A percentile compares a stretch with the other conserved stretches of the same genome.
phyloP scores from a whole-genome alignment of 2,329 filamentous ascomycete species.

The Pyrenophora seminiperda region DNA sequence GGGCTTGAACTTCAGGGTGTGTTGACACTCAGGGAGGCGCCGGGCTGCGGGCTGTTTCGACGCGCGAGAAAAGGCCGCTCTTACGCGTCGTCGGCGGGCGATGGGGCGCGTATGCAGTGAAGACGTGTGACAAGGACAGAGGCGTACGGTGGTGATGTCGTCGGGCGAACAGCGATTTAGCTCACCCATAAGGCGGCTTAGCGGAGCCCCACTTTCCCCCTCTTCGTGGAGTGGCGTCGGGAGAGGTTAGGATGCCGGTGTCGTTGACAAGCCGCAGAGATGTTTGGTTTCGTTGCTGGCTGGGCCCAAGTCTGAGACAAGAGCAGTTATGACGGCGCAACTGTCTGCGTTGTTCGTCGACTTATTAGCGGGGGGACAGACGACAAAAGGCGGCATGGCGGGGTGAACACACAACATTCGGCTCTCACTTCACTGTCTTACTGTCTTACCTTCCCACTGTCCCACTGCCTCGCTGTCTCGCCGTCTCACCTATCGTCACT shows the following conservation, averaged over 20 bases:
- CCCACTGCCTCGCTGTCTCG: too few relatives aligned
- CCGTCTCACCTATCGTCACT: too few relatives aligned
- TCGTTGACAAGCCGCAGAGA: constrained; percentile 2
- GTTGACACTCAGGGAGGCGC: constrained; percentile 36
- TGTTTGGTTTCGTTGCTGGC: constrained; percentile 5
- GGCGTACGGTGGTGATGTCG: constrained; percentile 29
- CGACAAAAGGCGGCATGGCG: constrained; percentile 15
- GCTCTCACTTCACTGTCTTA: constrained; percentile 1
- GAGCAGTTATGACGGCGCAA: constrained; percentile 18
- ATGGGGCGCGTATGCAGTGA: constrained; percentile 9
- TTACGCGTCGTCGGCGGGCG: constrained; percentile 15
- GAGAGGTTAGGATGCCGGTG: constrained; percentile 11
- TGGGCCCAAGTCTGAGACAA: constrained; percentile 8
- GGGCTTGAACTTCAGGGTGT: constrained; percentile 24
- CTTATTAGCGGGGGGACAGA: constrained; percentile 19
- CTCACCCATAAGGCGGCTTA: constrained; percentile 36
- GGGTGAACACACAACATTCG: constrained; percentile 6
- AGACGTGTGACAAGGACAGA: constrained; percentile 26
- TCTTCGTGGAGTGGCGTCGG: constrained; percentile 28
- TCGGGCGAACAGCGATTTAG: constrained; percentile 31
- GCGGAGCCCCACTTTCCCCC: constrained; percentile 28
- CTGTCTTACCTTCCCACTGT: too few relatives aligned
- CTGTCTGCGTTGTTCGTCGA: constrained; percentile 6
- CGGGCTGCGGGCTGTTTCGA: constrained; percentile 15
- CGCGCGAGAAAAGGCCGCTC: constrained; percentile 11